Base-by-base conservation (phyloP, 2,329 filamentous ascomycete genomes). In the Chrysoporthe puriensis region DNA sequence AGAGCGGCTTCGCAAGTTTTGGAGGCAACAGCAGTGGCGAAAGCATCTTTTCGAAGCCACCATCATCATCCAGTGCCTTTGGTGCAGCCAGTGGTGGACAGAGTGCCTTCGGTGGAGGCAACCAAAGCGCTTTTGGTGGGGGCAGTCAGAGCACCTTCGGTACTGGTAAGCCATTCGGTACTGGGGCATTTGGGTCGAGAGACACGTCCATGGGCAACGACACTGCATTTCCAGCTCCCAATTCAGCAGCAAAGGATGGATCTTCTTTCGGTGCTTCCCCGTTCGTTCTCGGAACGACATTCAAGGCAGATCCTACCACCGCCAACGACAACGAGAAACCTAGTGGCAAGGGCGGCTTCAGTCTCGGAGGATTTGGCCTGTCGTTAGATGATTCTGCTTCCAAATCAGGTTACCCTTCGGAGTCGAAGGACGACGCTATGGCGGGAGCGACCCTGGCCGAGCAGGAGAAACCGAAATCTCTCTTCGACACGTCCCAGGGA, bases 231-330 rank as follows among this genome's bases (percentile, higher is more conserved):
- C 78, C 78, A 1, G 74, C 79, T 7, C 73, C 78, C 43, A 75
- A 73, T 40, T 78, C 81, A 26, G 83, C 81, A 65, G 73, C 76
- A 8, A 76, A 76, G 66, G 73, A 74, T 21, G 67, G 73, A 66
- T 62, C 75, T 70, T 70, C 75, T 8, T 85, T 87, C 73, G 83
- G 82, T 36, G 83, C 83, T n/a, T 78, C 81, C 18, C 84, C 86
- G 0, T 93, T 93, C 79, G 90, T 91, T 72, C 81, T 93, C 18
- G 85, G 85, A 50, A 89, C 87, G 42, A 89, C 86, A 1, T 93
- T 93, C 79, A 88, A 89, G 73, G 83, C 84, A 9, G 90, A 92
- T 71, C 84, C 86, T 6, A 83, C 84, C 57, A 82, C 86, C 0
- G 88, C 87, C 67, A 85, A 91, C 34, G 87, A 90, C 67, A 78